These are phyloP conservation scores for Xylaria sp. DNA, from an alignment of 2,329 filamentous ascomycete species.

Conservation along the genomic window DNA sequence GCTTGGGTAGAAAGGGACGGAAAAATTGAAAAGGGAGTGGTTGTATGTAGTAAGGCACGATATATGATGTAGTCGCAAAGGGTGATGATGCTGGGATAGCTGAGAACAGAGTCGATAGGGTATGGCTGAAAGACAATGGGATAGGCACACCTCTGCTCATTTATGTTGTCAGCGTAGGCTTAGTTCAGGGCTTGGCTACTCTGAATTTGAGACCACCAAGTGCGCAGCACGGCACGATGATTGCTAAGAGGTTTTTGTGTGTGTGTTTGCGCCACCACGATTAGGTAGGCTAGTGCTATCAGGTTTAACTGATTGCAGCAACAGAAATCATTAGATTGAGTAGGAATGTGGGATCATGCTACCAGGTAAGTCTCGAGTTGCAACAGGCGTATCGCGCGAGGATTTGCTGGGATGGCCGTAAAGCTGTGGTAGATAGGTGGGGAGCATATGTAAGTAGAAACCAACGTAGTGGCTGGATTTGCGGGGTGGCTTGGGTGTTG, in stretches of 20 bases:
- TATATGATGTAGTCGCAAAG: background rate
- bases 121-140: background rate
- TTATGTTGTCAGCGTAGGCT: background rate
- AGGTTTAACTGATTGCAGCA: no score
- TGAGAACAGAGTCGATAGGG: background rate
- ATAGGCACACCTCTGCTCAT: background rate
- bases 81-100: background rate
- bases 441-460: background rate
- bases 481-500: background rate
- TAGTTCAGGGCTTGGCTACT: background rate
- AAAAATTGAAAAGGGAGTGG: background rate
- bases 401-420: background rate
- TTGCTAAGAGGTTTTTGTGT: background rate
- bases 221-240: background rate
- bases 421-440: background rate
- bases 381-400: background rate
- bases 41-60: background rate
- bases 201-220: background rate
- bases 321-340: background rate
- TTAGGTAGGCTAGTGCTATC: background rate
- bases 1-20: background rate
- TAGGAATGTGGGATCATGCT: background rate
- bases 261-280: background rate
- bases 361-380: background rate
- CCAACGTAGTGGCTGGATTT: background rate